phyloP scores from a whole-genome alignment of 164 flowering plant genomes.

The Magnolia sinica region DNA sequence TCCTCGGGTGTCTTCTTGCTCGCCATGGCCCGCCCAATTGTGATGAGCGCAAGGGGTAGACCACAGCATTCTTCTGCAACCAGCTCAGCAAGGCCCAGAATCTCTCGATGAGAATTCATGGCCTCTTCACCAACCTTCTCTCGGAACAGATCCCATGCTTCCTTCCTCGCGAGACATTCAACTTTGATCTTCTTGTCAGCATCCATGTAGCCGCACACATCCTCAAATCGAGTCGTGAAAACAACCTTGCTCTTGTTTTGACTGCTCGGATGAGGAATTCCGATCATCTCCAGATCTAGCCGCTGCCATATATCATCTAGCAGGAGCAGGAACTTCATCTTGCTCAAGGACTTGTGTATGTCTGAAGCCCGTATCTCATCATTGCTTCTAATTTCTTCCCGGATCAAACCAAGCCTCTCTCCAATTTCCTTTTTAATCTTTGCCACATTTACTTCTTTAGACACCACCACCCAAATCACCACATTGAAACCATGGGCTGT shows the following conservation, averaged over 20 bases:
- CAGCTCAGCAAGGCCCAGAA: neutral
- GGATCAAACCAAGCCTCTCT: neutral
- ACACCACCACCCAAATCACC: constrained; percentile 2
- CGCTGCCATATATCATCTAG: constrained; percentile 14
- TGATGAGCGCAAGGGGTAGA: constrained; percentile 10
- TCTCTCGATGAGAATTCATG: neutral
- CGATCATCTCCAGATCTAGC: neutral
- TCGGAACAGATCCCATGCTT: constrained; percentile 11
- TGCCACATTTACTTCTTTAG: neutral
- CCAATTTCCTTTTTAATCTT: neutral
- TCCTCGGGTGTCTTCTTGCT: constrained; percentile 2
- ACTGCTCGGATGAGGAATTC: neutral
- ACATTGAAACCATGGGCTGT: neutral
- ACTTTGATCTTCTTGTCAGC: constrained; percentile 7
- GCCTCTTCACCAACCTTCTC: constrained; percentile 7
- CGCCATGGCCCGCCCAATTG: constrained; percentile 13
- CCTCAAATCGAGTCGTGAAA: constrained; percentile 9
- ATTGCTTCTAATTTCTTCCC: neutral
- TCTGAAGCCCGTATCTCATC: neutral
- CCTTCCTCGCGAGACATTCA: neutral
- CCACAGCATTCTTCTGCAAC: constrained; percentile 8
- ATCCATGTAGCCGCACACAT: constrained; percentile 6
- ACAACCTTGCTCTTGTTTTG: constrained; percentile 5
- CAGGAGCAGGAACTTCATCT: constrained; percentile 7
- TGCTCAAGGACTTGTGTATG: neutral